Percentiles rank a stretch among this genome's conserved stretches.
phyloP scores from a whole-genome alignment of 2,329 filamentous ascomycete genomes.

The Aspergillus piperis region DNA sequence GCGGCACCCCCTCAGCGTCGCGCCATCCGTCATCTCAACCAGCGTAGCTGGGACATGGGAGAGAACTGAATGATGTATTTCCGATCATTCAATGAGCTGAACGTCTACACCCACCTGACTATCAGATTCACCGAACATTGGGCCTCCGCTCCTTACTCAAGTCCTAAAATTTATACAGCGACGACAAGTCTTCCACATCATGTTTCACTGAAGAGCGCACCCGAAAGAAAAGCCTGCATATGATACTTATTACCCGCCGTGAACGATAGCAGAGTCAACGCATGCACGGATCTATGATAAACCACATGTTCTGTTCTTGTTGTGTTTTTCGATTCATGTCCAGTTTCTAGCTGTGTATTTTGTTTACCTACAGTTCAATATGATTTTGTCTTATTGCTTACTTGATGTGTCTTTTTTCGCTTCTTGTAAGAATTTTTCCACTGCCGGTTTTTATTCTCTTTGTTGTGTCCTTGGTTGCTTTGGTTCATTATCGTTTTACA shows the following conservation, averaged over 20 bases:
- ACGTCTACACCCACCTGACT: neutral
- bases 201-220: neutral
- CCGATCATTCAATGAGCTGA: neutral
- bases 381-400: neutral
- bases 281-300: conserved; percentile 19
- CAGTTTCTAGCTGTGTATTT: conserved; percentile 1
- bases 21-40: conserved; percentile 31
- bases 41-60: conserved; percentile 47
- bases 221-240: neutral
- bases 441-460: too few species aligned
- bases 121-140: neutral
- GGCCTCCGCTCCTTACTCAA: neutral
- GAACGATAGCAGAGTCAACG: conserved; percentile 15
- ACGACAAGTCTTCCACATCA: neutral
- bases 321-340: neutral
- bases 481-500: neutral
- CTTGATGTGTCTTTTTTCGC: neutral
- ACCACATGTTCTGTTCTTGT: neutral
- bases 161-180: neutral
- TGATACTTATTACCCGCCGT: conserved; percentile 7
- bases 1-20: conserved; percentile 29
- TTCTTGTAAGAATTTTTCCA: neutral
- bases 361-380: neutral
- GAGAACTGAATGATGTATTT: conserved; percentile 24
- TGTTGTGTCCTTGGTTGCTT: neutral